Percentiles rank a stretch among this genome's conserved stretches.
Conservation (phyloP, 768 basidiomycete genomes). For the Lentinus tigrinus region DNA sequence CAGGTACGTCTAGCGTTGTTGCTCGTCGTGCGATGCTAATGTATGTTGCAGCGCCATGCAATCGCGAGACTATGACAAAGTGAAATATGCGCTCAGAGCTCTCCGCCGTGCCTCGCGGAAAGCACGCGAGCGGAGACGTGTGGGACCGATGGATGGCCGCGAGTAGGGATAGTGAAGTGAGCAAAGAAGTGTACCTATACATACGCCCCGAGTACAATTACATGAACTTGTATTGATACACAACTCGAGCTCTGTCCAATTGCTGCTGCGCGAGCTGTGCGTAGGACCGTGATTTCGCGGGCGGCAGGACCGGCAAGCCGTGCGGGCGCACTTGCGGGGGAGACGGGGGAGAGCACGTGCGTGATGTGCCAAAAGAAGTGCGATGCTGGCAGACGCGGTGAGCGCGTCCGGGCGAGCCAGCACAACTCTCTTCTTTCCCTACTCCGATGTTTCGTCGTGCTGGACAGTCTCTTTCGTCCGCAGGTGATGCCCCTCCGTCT, state of each 20-base stretch:
- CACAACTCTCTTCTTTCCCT: constrained; percentile 15
- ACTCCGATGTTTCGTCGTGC: constrained; percentile 57
- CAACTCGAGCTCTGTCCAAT: no score
- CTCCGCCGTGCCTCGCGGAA: constrained; percentile 76
- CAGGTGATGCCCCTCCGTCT: constrained; percentile 39
- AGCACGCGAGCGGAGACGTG: constrained; percentile 60
- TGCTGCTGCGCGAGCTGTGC: no score
- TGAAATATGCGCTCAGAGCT: constrained; percentile 72
- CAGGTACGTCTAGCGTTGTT: constrained; percentile 42
- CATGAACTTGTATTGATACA: not conserved
- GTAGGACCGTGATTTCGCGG: not conserved
- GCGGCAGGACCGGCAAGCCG: not conserved
- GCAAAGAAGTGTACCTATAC: constrained; percentile 18
- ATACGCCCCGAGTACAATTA: not conserved
- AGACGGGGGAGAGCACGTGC: constrained; percentile 5
- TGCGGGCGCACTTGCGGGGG: not conserved
- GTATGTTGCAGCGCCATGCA: constrained; percentile 57
- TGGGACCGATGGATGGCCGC: constrained; percentile 38
- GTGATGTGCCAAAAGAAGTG: constrained; percentile 10
- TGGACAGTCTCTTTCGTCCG: constrained; percentile 52
- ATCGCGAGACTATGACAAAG: constrained; percentile 68
- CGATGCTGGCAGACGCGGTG: constrained; percentile 1
- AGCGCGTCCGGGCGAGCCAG: constrained; percentile 14
- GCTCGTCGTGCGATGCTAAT: constrained; percentile 11
- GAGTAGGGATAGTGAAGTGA: constrained; percentile 12